Evolutionary conservation across 345 rosid genomes (phyloP).

Genomic region (Syzygium oleosum): DNA sequence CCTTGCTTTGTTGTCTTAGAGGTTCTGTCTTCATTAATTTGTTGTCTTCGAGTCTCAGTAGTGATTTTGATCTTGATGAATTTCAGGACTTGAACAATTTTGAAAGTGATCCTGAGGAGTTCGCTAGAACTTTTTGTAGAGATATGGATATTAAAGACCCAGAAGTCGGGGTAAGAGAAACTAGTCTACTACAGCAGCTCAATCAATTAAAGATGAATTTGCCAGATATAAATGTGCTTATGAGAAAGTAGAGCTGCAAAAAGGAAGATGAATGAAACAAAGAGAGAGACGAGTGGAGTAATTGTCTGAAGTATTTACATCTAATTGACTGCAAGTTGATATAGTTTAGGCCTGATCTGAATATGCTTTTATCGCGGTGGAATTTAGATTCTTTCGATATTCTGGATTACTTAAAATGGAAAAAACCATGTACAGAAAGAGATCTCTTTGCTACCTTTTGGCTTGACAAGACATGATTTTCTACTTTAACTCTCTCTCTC

Average conservation of each 20-base stretch:
- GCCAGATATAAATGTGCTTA: background rate
- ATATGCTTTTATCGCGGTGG: background rate
- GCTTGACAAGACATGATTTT: background rate
- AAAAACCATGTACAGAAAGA: background rate
- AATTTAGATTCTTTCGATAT: background rate
- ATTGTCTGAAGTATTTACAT: background rate
- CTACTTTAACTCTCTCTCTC: background rate
- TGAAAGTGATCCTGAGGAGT: slow-evolving; percentile 92
- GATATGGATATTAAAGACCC: slow-evolving; percentile 87
- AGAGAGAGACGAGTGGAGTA: background rate
- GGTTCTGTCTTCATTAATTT: background rate
- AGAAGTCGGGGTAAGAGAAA: slow-evolving; percentile 77
- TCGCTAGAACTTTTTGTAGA: slow-evolving; percentile 76
- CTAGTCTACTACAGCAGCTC: background rate
- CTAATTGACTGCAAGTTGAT: background rate
- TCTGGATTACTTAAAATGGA: background rate
- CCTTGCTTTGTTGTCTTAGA: background rate
- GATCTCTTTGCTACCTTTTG: background rate
- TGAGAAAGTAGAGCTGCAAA: background rate
- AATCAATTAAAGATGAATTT: too few relatives aligned
- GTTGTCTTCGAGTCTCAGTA: background rate
- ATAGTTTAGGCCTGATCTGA: background rate
- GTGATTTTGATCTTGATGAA: background rate
- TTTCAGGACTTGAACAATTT: slow-evolving; percentile 83
- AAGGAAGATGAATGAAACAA: background rate